Percentiles rank a stretch among this genome's conserved stretches.
Conservation (phyloP, 257 asterid genomes). For the Thymus mandschuricus region DNA sequence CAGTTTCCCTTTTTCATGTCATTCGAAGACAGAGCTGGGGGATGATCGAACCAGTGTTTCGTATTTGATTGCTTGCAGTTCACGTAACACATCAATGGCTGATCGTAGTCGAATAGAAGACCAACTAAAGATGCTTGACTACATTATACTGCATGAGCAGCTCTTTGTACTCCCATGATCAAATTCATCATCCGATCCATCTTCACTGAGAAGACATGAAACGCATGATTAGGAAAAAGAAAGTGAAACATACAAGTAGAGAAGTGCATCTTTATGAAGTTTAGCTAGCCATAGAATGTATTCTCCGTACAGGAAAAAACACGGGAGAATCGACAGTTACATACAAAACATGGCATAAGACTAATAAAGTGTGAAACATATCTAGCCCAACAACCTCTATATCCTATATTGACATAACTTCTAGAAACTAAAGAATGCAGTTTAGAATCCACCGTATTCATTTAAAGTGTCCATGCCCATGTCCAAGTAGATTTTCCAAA, state of each 20-base stretch:
- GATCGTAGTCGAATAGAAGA: constrained; percentile 19
- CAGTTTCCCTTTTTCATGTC: constrained; percentile 19
- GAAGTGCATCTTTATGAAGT: background rate
- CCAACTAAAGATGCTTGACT: constrained; percentile 33
- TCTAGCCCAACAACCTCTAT: background rate
- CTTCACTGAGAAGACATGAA: constrained; percentile 63
- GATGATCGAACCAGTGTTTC: constrained; percentile 11
- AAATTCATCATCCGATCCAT: constrained; percentile 77
- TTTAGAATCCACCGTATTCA: background rate
- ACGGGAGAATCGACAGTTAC: background rate
- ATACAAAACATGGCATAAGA: background rate
- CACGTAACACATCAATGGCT: constrained; percentile 29
- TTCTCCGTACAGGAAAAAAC: background rate
- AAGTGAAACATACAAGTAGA: background rate
- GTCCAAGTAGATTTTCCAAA: background rate
- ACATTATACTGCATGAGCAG: constrained; percentile 90
- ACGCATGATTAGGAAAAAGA: constrained; percentile 33
- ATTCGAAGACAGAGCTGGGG: constrained; percentile 23
- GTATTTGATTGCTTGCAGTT: constrained; percentile 24
- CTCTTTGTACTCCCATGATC: constrained; percentile 54
- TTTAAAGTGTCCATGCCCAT: constrained; percentile 8
- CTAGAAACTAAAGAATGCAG: background rate
- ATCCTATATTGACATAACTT: background rate
- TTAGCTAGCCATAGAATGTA: background rate
- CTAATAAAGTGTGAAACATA: no score